Percentiles rank a stretch among this genome's conserved stretches.
Evolutionary conservation across 139 green algal genomes (phyloP).

Genomic region (Auxenochlorella pyrenoidosa): DNA sequence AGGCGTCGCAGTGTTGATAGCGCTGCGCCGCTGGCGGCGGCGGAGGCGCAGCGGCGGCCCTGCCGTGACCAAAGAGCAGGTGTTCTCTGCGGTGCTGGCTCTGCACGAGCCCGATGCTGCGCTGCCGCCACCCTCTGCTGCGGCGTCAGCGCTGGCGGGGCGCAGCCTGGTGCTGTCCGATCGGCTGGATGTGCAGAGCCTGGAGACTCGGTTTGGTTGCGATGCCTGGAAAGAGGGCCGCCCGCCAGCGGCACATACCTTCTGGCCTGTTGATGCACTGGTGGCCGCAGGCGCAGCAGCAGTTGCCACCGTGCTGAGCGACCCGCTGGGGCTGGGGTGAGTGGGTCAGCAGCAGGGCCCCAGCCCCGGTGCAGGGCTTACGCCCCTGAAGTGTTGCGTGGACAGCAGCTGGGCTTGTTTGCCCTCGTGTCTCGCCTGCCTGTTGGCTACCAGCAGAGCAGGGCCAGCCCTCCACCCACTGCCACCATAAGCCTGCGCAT

Average conservation of each 20-base stretch:
- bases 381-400: not conserved
- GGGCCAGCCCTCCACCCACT: not conserved
- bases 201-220: conserved; percentile 28
- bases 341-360: not conserved
- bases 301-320: not conserved
- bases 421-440: not conserved
- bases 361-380: not conserved
- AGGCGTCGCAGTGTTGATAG: not conserved
- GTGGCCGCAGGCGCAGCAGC: not conserved
- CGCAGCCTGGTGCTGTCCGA: conserved; percentile 39
- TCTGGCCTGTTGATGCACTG: conserved; percentile 6
- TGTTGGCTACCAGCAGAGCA: not conserved
- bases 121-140: not conserved
- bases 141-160: not conserved
- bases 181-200: conserved; percentile 21
- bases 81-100: conserved; percentile 10
- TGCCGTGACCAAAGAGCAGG: conserved; percentile 1
- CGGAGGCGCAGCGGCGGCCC: not conserved
- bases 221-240: conserved; percentile 11
- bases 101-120: conserved; percentile 12
- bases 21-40: not conserved
- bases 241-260: not conserved
- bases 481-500: too few relatives aligned
- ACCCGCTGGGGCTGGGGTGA: conserved; percentile 40
- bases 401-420: not conserved